phyloP scores from a whole-genome alignment of 2,329 filamentous ascomycete genomes.

The Pseudohalonectria lignicola region DNA sequence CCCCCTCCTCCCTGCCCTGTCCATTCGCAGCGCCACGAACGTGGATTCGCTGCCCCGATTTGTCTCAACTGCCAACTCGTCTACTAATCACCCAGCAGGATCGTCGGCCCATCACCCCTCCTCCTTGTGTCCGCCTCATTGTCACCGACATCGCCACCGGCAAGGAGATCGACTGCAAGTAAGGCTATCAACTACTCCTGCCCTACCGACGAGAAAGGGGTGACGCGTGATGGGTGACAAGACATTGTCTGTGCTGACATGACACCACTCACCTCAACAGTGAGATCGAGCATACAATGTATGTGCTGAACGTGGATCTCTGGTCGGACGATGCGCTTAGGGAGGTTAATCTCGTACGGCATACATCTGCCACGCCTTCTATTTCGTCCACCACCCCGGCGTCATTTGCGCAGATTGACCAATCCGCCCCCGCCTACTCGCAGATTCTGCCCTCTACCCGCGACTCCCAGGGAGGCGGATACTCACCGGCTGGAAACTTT shows the following conservation, averaged over 20 bases:
- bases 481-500: slow-evolving; percentile 2
- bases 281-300: slow-evolving; percentile 42
- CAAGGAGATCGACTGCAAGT: slow-evolving; percentile 78
- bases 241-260: too few relatives aligned
- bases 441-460: slow-evolving; percentile 25
- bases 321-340: slow-evolving; percentile 54
- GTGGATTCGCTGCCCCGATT: too few relatives aligned
- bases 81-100: slow-evolving; percentile 46
- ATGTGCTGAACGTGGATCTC: slow-evolving; percentile 55
- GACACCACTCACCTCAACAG: slow-evolving; percentile 28
- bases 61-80: too few relatives aligned
- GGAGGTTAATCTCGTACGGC: slow-evolving; percentile 56
- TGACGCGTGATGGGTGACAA: too few relatives aligned
- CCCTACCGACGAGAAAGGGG: too few relatives aligned
- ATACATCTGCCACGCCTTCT: slow-evolving; percentile 56
- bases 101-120: slow-evolving; percentile 88
- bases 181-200: too few relatives aligned
- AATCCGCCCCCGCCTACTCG: slow-evolving; percentile 18
- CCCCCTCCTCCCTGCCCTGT: background rate
- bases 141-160: slow-evolving; percentile 65
- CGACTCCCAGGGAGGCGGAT: slow-evolving; percentile 20
- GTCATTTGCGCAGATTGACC: slow-evolving; percentile 53
- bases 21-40: background rate
- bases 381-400: slow-evolving; percentile 74
- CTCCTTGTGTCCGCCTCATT: slow-evolving; percentile 78